Conservation (phyloP, 2,329 filamentous ascomycete species). For the Ustulina deusta region DNA sequence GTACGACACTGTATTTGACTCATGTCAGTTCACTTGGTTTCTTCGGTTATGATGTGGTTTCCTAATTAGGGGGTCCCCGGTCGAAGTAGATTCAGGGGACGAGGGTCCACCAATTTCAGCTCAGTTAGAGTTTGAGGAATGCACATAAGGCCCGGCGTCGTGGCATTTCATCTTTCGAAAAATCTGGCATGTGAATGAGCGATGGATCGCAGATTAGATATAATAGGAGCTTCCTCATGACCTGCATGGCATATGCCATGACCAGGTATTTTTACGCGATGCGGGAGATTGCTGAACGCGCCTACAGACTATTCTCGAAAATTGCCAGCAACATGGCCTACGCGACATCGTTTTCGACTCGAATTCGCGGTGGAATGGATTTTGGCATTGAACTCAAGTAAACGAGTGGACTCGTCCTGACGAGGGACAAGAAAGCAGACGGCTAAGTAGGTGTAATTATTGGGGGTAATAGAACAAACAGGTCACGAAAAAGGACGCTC, state of each 20-base stretch:
- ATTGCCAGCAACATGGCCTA: not conserved
- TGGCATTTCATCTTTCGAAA: constrained; percentile 7
- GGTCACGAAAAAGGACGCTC: not conserved
- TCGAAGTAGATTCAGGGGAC: not conserved
- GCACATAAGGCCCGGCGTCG: constrained; percentile 18
- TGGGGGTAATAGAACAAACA: constrained; percentile 3
- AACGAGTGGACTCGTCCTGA: constrained; percentile 12
- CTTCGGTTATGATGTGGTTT: not conserved
- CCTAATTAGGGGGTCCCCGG: not conserved
- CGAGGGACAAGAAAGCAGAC: not conserved
- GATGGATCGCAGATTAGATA: not conserved
- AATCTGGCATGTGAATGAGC: not conserved
- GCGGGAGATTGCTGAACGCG: not conserved
- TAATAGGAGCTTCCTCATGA: not conserved
- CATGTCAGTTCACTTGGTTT: not conserved
- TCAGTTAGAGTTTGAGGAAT: constrained; percentile 21
- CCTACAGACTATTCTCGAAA: not conserved
- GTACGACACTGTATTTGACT: constrained; percentile 4
- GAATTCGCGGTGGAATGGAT: not conserved
- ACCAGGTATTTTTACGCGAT: no score
- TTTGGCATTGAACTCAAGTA: constrained; percentile 6
- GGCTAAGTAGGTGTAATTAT: constrained; percentile 4
- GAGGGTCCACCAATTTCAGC: not conserved
- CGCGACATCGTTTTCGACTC: not conserved
- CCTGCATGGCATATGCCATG: not conserved